Base-by-base conservation (phyloP, 2,329 filamentous ascomycete genomes). In the Claviceps sp. region DNA sequence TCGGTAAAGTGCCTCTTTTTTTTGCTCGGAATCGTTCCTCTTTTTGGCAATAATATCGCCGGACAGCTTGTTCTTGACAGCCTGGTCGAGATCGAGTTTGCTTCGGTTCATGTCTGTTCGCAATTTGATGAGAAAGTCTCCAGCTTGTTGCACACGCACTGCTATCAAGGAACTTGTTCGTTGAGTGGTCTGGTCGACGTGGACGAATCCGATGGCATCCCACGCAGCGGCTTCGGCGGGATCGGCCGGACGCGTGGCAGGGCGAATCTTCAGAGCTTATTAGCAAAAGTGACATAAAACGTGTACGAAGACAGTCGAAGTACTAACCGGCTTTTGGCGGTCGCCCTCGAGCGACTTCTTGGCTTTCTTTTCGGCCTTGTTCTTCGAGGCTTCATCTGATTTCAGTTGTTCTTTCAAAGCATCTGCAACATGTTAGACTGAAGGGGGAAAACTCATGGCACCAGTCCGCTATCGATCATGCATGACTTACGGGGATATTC, bases 121-220 rank as follows among this genome's bases (percentile, higher is more conserved):
- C 6, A 77, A 62, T 53, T 69, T 70, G 47, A 75, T 73, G 51
- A 79, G 66, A 22, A 72, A 68, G 38, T 75, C 72, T 26, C 74
- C 73, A 43, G 75, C 76, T 37, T 72, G 69, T 52, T 76, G 74
- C 18, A 79, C 76, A 7, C 71, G 70, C 18, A 63, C 62, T 22
- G 74, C 73, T 51, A 75, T 72, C 8, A 70, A 56, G 11, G 65
- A 59, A 26, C 65, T 71, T 1, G 64, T 66, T 55, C 66, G 62
- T 40, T 61, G 61, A 60, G 68, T 64, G 54, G 64, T 58, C 38
- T 66, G 61, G n/a, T 75, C 71, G 53, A 78, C 63, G 51, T 73
- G 62, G 14, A 78, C 70, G 47, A 76, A 70, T 18, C 74, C 74
- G 55, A 76, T 70, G 0, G 71, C 67, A 58, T 80, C 77, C 75